phyloP scores from a whole-genome alignment of 108 stramenopile species.

The Skeletonema menzelii region DNA sequence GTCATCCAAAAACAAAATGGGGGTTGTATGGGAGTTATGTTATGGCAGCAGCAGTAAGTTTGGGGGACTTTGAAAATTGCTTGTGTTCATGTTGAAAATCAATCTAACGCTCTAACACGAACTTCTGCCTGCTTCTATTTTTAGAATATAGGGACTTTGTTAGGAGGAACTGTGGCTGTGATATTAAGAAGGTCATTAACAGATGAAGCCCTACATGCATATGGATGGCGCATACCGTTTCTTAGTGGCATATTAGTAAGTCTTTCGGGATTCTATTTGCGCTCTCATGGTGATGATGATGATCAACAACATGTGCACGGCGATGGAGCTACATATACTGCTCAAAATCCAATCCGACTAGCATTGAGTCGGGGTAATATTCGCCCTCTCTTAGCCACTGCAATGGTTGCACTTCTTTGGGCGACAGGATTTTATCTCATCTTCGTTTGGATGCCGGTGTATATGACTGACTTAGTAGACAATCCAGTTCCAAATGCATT shows the following conservation, averaged over 20 bases:
- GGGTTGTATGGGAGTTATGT: slow-evolving; percentile 61
- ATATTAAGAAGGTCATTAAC: slow-evolving; percentile 40
- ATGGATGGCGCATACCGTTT: slow-evolving; percentile 82
- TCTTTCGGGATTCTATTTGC: slow-evolving; percentile 60
- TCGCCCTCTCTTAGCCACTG: slow-evolving; percentile 47
- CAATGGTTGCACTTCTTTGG: slow-evolving; percentile 70
- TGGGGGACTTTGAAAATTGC: no score
- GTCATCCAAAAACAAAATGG: slow-evolving; percentile 37
- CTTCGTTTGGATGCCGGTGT: slow-evolving; percentile 81
- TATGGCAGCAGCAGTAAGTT: slow-evolving; percentile 65
- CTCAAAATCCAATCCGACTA: slow-evolving; percentile 58
- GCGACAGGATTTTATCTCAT: slow-evolving; percentile 62
- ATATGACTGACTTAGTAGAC: slow-evolving; percentile 61
- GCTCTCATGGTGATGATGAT: slow-evolving; percentile 55
- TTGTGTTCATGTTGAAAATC: no score
- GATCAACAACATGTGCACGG: slow-evolving; percentile 25
- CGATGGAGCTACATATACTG: neutral
- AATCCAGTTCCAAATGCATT: slow-evolving; percentile 66
- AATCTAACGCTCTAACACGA: no score
- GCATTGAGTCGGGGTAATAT: slow-evolving; percentile 58
- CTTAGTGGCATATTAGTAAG: slow-evolving; percentile 61
- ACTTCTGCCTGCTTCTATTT: no score
- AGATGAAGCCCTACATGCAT: slow-evolving; percentile 44
- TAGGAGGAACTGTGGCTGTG: slow-evolving; percentile 59
- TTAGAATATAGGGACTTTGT: slow-evolving; percentile 63